Evolutionary conservation across 208 protist genomes (phyloP), one percentile per base, ranked within the genome.

Genomic region (Kentomonas sorsogonicus): DNA sequence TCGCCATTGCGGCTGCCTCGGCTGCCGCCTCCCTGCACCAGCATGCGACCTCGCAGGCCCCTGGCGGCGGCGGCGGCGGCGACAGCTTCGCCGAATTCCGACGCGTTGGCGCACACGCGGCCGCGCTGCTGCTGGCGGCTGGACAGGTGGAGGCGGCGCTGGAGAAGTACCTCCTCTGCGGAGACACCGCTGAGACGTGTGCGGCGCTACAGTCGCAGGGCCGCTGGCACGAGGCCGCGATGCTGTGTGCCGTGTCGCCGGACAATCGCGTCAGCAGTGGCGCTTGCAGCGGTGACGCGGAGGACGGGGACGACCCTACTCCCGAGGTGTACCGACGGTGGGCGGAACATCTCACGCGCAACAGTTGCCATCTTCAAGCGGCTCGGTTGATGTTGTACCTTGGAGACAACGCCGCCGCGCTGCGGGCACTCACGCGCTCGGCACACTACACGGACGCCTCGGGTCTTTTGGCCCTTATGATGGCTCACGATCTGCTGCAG

Each of bases 131-230:
- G 46, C 73, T 89, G 10, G 79, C 82, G 6, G 60, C 70, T 20
- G 82, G 82, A 0, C 77, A 93, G 29, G 67, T 89, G 5, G 70
- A 86, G 20, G 74, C 48, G 25, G 80, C 86, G 13, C 80, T 87
- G 40, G 86, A 93, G 58, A 90, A 90, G 57, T 80, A 79, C 31
- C 39, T 86, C 7, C 52, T 93, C 0, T 79, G 73, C 2, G 70
- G 74, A 34, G 79, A 93, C 50, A 69, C 72, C 44, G 70, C 66
- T 47, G 81, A 82, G 41, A 83, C 86, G 25, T 72, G 60, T 48
- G 59, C 78, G 18, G 68, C 74, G 6, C 69, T 86, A 31, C 79
- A 93, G 62, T 83, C 80, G 20, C 79, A 77, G 23, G 77, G 74
- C 0, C 69, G 64, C 13, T 93, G 86, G 86, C 59, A 55, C 25